Conservation (phyloP, 78 protist species). For the Isochrysis galbana region DNA sequence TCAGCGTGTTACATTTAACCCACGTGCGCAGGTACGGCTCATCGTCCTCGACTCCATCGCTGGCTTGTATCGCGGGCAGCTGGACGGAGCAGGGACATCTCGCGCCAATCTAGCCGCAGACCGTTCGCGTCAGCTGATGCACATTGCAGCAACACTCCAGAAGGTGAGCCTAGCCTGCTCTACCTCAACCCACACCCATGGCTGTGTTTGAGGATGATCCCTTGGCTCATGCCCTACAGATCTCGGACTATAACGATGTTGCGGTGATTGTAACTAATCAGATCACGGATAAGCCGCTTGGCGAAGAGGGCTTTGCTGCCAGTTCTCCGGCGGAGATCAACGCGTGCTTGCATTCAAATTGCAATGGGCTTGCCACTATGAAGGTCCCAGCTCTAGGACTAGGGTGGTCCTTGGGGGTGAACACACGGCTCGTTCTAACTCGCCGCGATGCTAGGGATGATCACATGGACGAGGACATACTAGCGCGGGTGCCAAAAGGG, state of each 20-base stretch:
- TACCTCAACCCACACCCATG: no score
- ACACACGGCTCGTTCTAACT: not conserved
- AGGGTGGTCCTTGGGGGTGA: not conserved
- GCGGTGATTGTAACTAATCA: conserved; percentile 11
- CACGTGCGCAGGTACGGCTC: not conserved
- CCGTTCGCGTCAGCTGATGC: not conserved
- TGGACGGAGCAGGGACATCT: not conserved
- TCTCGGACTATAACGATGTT: not conserved
- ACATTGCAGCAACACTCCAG: not conserved
- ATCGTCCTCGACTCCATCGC: conserved; percentile 39
- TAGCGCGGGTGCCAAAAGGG: no score
- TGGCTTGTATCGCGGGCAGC: not conserved
- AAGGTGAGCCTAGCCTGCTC: not conserved
- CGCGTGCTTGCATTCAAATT: not conserved
- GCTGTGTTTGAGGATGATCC: not conserved
- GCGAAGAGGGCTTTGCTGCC: no score
- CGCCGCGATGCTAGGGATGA: no score
- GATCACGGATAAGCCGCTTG: not conserved
- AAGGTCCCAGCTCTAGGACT: conserved; percentile 20
- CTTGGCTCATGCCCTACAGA: not conserved
- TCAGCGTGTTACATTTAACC: not conserved
- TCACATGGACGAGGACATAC: no score
- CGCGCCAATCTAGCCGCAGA: not conserved
- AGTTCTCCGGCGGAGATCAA: not conserved
- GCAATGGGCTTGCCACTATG: not conserved